Percentiles rank a stretch among this genome's conserved stretches.
These are phyloP conservation scores for Zanthoxylum bungeanum DNA, from an alignment of 345 rosid genomes.

Conservation along the genomic window DNA sequence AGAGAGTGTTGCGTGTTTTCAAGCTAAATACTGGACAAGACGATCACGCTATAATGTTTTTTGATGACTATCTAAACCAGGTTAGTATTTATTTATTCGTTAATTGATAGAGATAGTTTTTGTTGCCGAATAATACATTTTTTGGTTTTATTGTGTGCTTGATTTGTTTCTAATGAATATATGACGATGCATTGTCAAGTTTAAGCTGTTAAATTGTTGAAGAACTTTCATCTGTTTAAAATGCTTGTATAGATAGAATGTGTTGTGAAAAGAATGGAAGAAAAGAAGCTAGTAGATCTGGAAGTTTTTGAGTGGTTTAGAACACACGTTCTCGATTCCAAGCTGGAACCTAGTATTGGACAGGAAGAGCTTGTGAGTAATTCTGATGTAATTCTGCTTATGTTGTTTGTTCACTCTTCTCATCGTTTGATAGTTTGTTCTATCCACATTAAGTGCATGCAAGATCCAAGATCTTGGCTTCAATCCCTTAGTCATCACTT, in stretches of 20 bases:
- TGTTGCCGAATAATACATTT: background rate
- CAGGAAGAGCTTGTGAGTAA: conserved; percentile 78
- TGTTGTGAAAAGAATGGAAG: conserved; percentile 64
- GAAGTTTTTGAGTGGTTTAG: conserved; percentile 78
- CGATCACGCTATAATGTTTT: conserved; percentile 83
- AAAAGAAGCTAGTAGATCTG: conserved; percentile 46
- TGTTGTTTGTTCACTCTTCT: background rate
- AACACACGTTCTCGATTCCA: conserved; percentile 63
- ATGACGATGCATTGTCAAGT: background rate
- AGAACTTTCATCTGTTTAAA: background rate
- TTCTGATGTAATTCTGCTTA: background rate
- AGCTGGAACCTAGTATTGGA: conserved; percentile 69
- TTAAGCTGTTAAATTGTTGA: background rate
- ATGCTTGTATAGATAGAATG: conserved; percentile 41
- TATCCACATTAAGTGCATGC: too few relatives aligned
- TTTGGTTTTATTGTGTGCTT: background rate
- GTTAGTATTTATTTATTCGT: conserved; percentile 33
- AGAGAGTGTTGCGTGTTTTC: conserved; percentile 69
- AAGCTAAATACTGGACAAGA: conserved; percentile 86
- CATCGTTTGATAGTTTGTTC: background rate
- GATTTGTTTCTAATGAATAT: background rate
- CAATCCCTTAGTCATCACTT: background rate
- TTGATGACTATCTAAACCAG: conserved; percentile 81
- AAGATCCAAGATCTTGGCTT: too few relatives aligned
- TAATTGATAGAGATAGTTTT: background rate